Evolutionary conservation across 2,329 filamentous ascomycete species (phyloP), one percentile per base, ranked within the genome.

Genomic region (Xylaria sp.): DNA sequence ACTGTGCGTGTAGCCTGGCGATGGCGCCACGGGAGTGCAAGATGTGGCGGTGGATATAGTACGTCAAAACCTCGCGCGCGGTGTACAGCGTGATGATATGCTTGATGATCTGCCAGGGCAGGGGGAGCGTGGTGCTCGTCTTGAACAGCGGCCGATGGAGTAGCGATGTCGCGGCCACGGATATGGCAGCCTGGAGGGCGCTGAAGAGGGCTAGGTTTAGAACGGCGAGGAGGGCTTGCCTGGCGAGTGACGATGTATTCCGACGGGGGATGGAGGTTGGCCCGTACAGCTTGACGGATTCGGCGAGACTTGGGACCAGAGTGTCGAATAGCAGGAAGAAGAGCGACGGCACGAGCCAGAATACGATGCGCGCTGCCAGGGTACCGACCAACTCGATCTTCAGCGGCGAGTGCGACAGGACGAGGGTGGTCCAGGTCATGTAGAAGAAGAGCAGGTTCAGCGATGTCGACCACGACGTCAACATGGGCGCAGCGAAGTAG

Each of bases 401-500:
- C 17, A 96, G 83, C 0, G 92, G 89, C 0, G 90, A 85, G 75
- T 97, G 92, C 6, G 91, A 92, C 2, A 95, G 83, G 47, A 97
- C 89, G 36, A 98, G 85, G 0, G 93, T 95, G 5, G 89, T 89
- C 94, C 94, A 97, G 73, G 93, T 95, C 82, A 97, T 87, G 79
- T 94, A 95, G 80, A 97, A 96, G 83, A 97, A 94, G 70, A 97
- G 82, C 27, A 97, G 82, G 79, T 96, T 97, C 71, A 97, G 84
- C 0, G 90, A 94, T 1, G 93, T 95, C 14, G 85, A 90, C 82
- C 91, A 94, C 6, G 92, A 91, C 6, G 88, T 86, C 66, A 89
- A 78, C 55, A 86, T 83, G 1, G 88, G 87, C 21, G 88, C 85
- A 57, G 90, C 82, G 74, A 92, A 84, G 75, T 90, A 92, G 32